phyloP scores from a whole-genome alignment of 1,139 yeast species.

The Trichomonascaceae sp. region DNA sequence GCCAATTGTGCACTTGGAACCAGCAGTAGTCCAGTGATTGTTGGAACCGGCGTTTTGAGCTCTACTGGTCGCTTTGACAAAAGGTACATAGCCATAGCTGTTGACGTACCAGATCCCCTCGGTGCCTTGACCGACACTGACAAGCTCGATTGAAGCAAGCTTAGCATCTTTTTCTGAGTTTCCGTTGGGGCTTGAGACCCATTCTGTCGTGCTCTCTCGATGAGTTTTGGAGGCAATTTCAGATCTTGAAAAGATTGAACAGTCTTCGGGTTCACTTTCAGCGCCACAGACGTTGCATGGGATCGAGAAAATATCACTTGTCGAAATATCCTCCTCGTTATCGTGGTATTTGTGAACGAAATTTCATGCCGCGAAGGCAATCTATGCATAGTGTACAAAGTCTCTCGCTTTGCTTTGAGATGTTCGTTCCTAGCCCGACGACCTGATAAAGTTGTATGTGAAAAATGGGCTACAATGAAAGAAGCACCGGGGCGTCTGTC shows the following conservation, averaged over 20 bases:
- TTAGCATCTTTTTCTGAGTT: conserved; percentile 21
- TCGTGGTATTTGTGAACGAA: too few species aligned
- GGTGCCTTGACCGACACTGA: conserved; percentile 17
- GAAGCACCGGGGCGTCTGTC: too few species aligned
- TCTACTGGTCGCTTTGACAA: conserved; percentile 9
- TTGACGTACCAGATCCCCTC: conserved; percentile 21
- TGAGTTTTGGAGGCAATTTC: conserved; percentile 8
- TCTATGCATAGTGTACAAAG: too few species aligned
- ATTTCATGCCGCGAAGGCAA: too few species aligned
- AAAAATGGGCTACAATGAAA: too few species aligned
- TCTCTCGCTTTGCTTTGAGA: too few species aligned
- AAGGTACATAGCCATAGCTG: conserved; percentile 16
- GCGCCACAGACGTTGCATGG: conserved; percentile 3
- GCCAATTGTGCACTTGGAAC: conserved; percentile 83
- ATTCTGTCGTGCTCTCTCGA: conserved; percentile 8
- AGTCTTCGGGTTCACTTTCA: conserved; percentile 15
- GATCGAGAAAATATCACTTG: too few species aligned
- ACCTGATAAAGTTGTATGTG: too few species aligned
- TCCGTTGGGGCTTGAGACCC: conserved; percentile 14
- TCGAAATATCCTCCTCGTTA: too few species aligned
- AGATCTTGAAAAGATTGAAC: conserved; percentile 13
- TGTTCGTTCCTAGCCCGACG: too few species aligned
- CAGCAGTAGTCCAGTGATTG: conserved; percentile 33
- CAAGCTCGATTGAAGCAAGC: conserved; percentile 19
- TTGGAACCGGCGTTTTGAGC: conserved; percentile 2